These are phyloP conservation scores for Linderniella brevidens DNA, from an alignment of 257 asterid genomes.

Conservation along the genomic window DNA sequence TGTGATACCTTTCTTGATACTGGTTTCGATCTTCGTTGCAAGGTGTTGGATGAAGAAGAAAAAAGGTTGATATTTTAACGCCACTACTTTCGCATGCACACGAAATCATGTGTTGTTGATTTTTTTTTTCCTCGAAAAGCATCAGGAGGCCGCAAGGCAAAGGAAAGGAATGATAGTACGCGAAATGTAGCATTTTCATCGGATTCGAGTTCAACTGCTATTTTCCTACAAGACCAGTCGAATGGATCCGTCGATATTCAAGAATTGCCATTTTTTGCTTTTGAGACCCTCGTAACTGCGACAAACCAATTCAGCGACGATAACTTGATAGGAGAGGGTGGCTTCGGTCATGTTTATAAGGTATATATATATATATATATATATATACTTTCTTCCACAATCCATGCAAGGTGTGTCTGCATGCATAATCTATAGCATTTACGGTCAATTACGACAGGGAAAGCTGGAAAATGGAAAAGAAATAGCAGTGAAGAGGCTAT, in stretches of 20 bases:
- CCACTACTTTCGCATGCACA: too few relatives aligned
- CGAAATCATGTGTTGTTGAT: too few relatives aligned
- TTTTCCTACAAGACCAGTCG: too few relatives aligned
- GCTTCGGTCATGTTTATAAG: slow-evolving; percentile 5
- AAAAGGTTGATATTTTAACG: too few relatives aligned
- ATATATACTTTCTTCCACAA: too few relatives aligned
- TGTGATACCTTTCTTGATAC: background rate
- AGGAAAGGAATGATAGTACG: background rate
- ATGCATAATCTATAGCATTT: background rate
- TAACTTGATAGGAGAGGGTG: slow-evolving; percentile 4
- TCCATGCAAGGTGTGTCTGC: background rate
- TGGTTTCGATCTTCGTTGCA: slow-evolving; percentile 1
- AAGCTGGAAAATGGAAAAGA: slow-evolving; percentile 14
- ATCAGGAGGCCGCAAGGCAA: too few relatives aligned
- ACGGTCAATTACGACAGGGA: slow-evolving; percentile 10
- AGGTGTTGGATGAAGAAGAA: background rate
- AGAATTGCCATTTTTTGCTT: background rate
- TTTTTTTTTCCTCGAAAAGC: too few relatives aligned
- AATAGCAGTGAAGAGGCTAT: slow-evolving; percentile 23
- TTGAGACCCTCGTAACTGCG: slow-evolving; percentile 1
- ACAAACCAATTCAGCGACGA: background rate
- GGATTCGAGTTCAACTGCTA: background rate
- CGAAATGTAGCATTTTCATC: too few relatives aligned
- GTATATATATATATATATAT: too few relatives aligned
- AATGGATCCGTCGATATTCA: background rate